phyloP scores from a whole-genome alignment of 768 basidiomycete genomes.

The Kwoniella pini region DNA sequence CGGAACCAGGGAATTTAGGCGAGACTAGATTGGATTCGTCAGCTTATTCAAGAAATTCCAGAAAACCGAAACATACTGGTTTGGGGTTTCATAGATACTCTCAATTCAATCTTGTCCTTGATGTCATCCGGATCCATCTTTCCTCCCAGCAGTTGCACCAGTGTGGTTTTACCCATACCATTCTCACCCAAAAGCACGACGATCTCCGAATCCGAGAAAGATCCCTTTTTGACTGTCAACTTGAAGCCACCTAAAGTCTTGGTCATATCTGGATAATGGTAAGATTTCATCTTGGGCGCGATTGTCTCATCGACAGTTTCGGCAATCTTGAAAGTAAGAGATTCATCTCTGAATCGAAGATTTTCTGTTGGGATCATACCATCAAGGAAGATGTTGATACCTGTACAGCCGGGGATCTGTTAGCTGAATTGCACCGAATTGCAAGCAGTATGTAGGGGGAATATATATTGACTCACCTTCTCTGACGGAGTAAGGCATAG shows the following conservation, averaged over 20 bases:
- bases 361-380: conserved; percentile 99
- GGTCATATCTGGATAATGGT: conserved; percentile 91
- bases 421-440: too few species aligned
- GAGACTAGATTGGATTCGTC: conserved; percentile 61
- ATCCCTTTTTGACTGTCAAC: conserved; percentile 82
- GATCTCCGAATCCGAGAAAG: conserved; percentile 98
- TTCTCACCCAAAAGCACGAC: conserved; percentile 99
- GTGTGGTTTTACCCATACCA: conserved; percentile 98
- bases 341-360: conserved; percentile 94
- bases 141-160: conserved; percentile 91
- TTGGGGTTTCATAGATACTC: conserved; percentile 96
- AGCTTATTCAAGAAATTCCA: too few species aligned
- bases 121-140: conserved; percentile 78
- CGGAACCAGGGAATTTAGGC: conserved; percentile 95
- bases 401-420: conserved; percentile 56
- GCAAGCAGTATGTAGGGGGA: too few species aligned
- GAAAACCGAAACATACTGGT: conserved; percentile 60
- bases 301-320: conserved; percentile 91
- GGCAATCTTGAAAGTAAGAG: conserved; percentile 93
- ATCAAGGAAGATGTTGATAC: conserved; percentile 99
- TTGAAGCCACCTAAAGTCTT: conserved; percentile 97
- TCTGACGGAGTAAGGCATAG: conserved; percentile 96
- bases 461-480: conserved; percentile 66
- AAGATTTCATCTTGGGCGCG: conserved; percentile 81
- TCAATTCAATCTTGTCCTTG: conserved; percentile 73